Percentiles rank a stretch among this genome's conserved stretches.
These are phyloP conservation scores for Pseudotsuga menziesii DNA, from an alignment of 75 land plant species.

Conservation along the genomic window DNA sequence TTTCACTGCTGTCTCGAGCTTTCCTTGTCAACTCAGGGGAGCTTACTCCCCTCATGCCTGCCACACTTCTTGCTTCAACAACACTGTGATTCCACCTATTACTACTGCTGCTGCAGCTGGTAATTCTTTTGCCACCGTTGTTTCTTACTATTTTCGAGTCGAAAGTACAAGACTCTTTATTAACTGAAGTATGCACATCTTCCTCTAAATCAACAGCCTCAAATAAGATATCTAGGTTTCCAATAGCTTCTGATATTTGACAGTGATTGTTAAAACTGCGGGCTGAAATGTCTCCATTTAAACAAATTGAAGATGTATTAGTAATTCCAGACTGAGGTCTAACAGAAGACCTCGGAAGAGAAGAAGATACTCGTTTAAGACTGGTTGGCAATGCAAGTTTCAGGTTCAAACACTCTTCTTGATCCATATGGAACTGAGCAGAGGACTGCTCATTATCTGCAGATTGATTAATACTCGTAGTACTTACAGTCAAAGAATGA, in stretches of 20 bases:
- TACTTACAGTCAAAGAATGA: background rate
- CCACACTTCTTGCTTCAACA: constrained; percentile 8
- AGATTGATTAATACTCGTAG: no score
- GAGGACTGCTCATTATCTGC: background rate
- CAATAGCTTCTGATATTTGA: background rate
- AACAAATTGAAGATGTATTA: background rate
- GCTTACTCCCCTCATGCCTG: constrained; percentile 25
- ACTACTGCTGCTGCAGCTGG: background rate
- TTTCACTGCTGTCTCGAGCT: constrained; percentile 12
- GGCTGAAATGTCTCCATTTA: background rate
- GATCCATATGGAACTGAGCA: constrained; percentile 5
- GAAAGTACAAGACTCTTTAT: background rate
- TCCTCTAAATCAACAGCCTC: constrained; percentile 3
- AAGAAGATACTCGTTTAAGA: background rate
- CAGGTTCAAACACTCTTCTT: background rate
- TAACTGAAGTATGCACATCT: background rate
- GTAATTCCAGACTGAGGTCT: background rate
- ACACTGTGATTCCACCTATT: background rate
- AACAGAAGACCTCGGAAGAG: background rate
- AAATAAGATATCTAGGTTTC: background rate
- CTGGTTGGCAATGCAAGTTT: background rate
- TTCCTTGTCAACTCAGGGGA: constrained; percentile 14
- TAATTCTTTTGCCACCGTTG: background rate
- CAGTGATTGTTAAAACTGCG: background rate
- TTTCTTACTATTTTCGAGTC: background rate